These are phyloP conservation scores for Cyberlindnera americana DNA, from an alignment of 805 yeast species.

Conservation along the genomic window DNA sequence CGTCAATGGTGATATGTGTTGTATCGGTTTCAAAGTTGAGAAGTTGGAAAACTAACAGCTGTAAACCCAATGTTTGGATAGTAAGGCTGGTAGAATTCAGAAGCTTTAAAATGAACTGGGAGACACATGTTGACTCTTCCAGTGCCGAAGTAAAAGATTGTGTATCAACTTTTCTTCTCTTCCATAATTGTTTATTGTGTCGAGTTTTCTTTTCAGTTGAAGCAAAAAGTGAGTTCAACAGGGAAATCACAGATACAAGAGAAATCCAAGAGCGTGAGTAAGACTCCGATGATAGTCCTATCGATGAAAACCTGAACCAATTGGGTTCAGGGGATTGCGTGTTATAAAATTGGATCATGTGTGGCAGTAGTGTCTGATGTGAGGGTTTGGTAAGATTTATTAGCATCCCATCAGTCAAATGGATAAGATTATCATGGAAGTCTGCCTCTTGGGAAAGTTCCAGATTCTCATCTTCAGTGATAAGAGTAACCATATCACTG, in stretches of 20 bases:
- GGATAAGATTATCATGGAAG: conserved; percentile 13
- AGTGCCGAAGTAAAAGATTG: conserved; percentile 25
- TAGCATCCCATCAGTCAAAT: conserved; percentile 16
- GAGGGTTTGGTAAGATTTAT: conserved; percentile 1
- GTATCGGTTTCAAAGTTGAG: conserved; percentile 9
- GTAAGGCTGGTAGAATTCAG: conserved; percentile 2
- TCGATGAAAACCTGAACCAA: conserved; percentile 29
- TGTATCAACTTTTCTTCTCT: conserved; percentile 30
- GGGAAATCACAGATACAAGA: conserved; percentile 31
- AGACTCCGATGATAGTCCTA: conserved; percentile 8
- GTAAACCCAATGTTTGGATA: conserved; percentile 22
- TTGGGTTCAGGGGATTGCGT: background rate
- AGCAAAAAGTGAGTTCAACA: conserved; percentile 23
- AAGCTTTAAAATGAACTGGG: conserved; percentile 19
- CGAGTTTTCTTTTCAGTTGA: background rate
- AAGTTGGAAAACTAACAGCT: conserved; percentile 30
- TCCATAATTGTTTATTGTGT: conserved; percentile 11
- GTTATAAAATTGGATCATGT: conserved; percentile 17
- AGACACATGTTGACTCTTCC: conserved; percentile 16
- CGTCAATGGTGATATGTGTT: conserved; percentile 3
- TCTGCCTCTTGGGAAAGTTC: conserved; percentile 2
- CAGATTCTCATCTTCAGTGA: conserved; percentile 20
- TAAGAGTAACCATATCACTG: conserved; percentile 19
- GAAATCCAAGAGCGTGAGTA: conserved; percentile 39
- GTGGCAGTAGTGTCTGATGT: conserved; percentile 1